These are phyloP conservation scores for Sclerotiophoma versabilis DNA, from an alignment of 2,329 filamentous ascomycete genomes.

Conservation along the genomic window DNA sequence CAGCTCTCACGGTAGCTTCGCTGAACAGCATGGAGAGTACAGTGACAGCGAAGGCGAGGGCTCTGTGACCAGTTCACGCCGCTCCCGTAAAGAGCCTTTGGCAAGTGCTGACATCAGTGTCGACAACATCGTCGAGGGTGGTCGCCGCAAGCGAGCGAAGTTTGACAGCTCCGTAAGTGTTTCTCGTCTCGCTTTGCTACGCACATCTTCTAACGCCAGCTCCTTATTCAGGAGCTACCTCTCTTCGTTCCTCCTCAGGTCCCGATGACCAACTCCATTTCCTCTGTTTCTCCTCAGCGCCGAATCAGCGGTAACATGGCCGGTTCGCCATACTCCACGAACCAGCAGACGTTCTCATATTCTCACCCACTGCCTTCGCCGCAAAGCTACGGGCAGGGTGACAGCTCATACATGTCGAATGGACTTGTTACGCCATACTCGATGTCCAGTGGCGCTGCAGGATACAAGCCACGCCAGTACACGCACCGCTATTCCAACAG, in stretches of 20 bases:
- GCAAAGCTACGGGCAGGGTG: conserved; percentile 68
- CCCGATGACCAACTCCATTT: conserved; percentile 92
- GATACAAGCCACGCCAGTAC: conserved; percentile 49
- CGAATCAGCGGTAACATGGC: conserved; percentile 75
- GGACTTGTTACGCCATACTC: conserved; percentile 49
- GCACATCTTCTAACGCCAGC: conserved; percentile 32
- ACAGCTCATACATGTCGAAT: conserved; percentile 44
- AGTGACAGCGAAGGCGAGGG: conserved; percentile 86
- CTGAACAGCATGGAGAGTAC: conserved; percentile 72
- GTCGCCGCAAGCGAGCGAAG: conserved; percentile 92
- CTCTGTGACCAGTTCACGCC: conserved; percentile 74
- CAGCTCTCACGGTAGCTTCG: conserved; percentile 63
- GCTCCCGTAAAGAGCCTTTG: conserved; percentile 80
- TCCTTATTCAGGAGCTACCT: conserved; percentile 77
- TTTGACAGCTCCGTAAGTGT: conserved; percentile 92
- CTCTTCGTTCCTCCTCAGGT: conserved; percentile 83
- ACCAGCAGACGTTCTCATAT: conserved; percentile 81
- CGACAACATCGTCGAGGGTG: conserved; percentile 97
- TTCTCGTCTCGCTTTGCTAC: conserved; percentile 18
- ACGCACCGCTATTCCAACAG: conserved; percentile 53
- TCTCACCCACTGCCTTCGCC: conserved; percentile 82
- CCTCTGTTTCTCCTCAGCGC: conserved; percentile 92
- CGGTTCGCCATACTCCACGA: conserved; percentile 76
- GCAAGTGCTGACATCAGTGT: conserved; percentile 97
- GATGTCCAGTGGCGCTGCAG: conserved; percentile 39